Conservation (phyloP, 1,139 yeast genomes). For the Geotrichum phurueaensis region DNA sequence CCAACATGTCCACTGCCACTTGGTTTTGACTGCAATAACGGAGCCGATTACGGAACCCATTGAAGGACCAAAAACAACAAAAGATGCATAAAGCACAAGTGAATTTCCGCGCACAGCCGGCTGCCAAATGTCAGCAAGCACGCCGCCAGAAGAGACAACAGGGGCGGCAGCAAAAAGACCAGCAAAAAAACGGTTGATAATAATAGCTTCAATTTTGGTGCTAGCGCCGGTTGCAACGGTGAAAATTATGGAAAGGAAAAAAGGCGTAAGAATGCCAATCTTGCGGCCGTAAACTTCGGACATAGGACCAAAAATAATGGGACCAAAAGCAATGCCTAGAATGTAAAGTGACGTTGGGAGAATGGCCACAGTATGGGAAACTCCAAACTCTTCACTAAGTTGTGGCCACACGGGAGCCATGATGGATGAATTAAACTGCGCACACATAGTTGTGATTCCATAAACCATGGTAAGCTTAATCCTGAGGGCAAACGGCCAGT, state of each 20-base stretch:
- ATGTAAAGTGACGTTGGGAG: conserved; percentile 64
- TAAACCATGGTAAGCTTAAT: conserved; percentile 39
- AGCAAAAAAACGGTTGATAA: conserved; percentile 56
- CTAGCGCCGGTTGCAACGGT: conserved; percentile 52
- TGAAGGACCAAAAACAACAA: conserved; percentile 70
- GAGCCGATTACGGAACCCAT: conserved; percentile 70
- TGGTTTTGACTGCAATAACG: conserved; percentile 43
- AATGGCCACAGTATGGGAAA: conserved; percentile 55
- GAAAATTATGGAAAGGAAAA: conserved; percentile 43
- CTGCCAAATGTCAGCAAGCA: conserved; percentile 61
- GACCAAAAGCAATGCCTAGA: conserved; percentile 68
- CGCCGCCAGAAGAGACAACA: conserved; percentile 73
- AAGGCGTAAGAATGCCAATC: conserved; percentile 58
- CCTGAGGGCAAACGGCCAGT: conserved; percentile 37
- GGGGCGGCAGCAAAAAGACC: conserved; percentile 75
- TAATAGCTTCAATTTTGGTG: conserved; percentile 52
- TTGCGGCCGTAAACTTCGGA: conserved; percentile 75
- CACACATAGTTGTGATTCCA: conserved; percentile 41
- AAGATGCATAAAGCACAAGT: conserved; percentile 61
- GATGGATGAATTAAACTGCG: conserved; percentile 41
- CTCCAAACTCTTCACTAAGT: conserved; percentile 45
- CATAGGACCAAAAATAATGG: conserved; percentile 70
- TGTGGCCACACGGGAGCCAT: conserved; percentile 42
- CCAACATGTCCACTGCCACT: conserved; percentile 58
- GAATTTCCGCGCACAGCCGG: conserved; percentile 64